These are phyloP conservation scores for Vishniacozyma victoriae DNA, from an alignment of 768 basidiomycete species.

Conservation along the genomic window DNA sequence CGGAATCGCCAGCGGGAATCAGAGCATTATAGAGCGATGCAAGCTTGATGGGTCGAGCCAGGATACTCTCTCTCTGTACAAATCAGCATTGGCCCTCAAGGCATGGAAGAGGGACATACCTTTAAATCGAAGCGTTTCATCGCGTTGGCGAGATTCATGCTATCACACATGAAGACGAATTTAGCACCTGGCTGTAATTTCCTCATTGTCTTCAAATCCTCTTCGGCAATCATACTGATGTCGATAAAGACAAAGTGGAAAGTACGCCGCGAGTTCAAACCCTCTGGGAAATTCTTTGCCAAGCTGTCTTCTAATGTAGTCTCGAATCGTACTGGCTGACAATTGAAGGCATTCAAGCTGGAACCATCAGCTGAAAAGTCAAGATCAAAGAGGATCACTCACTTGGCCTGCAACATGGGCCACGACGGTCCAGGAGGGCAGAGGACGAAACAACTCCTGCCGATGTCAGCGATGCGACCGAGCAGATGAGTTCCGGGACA, in stretches of 20 bases:
- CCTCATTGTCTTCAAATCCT: conserved; percentile 11
- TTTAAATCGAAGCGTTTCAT: conserved; percentile 20
- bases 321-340: conserved; percentile 23
- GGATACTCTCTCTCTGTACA: conserved; percentile 22
- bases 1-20: neutral
- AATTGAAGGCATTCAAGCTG: conserved; percentile 16
- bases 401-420: conserved; percentile 27
- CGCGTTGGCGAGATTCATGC: conserved; percentile 18
- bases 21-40: conserved; percentile 23
- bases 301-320: conserved; percentile 7
- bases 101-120: conserved; percentile 6
- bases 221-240: conserved; percentile 6
- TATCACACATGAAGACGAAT: conserved; percentile 29
- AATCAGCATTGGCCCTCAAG: too few relatives aligned
- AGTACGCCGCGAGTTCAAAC: conserved; percentile 6
- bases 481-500: neutral
- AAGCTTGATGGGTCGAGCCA: conserved; percentile 38
- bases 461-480: neutral
- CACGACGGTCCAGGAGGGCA: conserved; percentile 22
- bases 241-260: conserved; percentile 27
- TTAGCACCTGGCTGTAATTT: conserved; percentile 19
- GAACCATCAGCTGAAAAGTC: neutral
- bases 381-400: conserved; percentile 1
- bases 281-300: conserved; percentile 6
- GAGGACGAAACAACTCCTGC: conserved; percentile 21